Evolutionary conservation across 176 grass and related monocot species (phyloP).

Genomic region (Oryza nivara): DNA sequence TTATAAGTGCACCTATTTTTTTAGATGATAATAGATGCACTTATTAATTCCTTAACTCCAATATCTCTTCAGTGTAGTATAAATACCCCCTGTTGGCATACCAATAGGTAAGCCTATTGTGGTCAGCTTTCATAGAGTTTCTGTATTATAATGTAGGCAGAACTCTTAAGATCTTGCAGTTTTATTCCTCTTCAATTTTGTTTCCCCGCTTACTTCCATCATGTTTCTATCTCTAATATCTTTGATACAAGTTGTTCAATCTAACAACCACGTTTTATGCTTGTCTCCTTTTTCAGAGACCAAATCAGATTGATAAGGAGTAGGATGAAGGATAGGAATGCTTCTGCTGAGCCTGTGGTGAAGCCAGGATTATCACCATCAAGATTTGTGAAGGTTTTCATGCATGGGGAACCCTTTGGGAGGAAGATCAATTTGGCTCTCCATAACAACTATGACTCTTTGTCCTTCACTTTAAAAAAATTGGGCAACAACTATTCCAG

Average conservation of each 20-base stretch:
- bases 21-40: not conserved
- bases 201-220: not conserved
- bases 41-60: constrained; percentile 4
- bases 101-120: not conserved
- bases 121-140: not conserved
- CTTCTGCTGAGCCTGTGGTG: not conserved
- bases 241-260: not conserved
- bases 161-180: not conserved
- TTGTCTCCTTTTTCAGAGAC: not conserved
- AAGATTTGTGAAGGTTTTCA: constrained; percentile 58
- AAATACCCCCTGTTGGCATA: constrained; percentile 17
- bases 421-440: constrained; percentile 48
- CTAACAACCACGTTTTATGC: not conserved
- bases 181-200: not conserved
- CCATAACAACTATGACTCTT: constrained; percentile 37
- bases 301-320: not conserved
- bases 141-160: constrained; percentile 10
- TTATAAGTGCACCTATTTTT: not conserved
- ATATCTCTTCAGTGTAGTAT: not conserved
- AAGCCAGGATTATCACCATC: not conserved
- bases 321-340: not conserved
- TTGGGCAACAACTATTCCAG: constrained; percentile 43
- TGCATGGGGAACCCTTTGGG: constrained; percentile 38
- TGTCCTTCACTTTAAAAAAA: constrained; percentile 40
- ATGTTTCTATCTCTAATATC: not conserved